phyloP scores from a whole-genome alignment of 1,284 basidiomycete genomes.

The Polyporus tsugae region DNA sequence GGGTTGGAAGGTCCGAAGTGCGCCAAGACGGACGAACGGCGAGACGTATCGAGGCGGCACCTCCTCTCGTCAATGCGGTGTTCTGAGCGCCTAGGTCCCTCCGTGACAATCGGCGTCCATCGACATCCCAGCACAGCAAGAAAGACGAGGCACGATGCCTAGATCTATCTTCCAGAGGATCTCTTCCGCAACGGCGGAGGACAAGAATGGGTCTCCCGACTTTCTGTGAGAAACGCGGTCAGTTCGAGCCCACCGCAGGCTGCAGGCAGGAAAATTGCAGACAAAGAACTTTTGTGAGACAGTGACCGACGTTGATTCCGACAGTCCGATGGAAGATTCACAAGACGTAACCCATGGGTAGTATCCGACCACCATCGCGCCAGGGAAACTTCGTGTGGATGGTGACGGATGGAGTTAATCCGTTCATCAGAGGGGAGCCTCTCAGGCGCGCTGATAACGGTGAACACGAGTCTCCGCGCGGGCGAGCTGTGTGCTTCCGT shows the following conservation, averaged over 20 bases:
- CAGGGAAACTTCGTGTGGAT: not conserved
- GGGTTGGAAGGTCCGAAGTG: constrained; percentile 14
- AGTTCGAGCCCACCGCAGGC: not conserved
- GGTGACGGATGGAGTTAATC: not conserved
- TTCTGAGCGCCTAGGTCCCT: constrained; percentile 22
- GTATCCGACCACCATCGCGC: constrained; percentile 2
- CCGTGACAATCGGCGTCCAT: constrained; percentile 31
- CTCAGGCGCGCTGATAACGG: not conserved
- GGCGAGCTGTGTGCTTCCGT: not conserved
- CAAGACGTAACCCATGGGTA: constrained; percentile 5
- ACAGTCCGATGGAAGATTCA: constrained; percentile 3
- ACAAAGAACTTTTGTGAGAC: not conserved
- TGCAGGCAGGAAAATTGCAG: constrained; percentile 4
- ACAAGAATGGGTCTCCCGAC: not conserved
- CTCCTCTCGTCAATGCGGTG: constrained; percentile 17
- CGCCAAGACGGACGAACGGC: constrained; percentile 7
- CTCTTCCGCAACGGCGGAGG: not conserved
- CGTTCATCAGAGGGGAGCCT: not conserved
- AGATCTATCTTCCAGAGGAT: constrained; percentile 1
- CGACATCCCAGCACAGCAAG: constrained; percentile 23
- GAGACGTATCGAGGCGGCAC: constrained; percentile 23
- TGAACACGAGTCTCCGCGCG: constrained; percentile 4
- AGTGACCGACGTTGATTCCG: not conserved
- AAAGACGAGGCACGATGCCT: constrained; percentile 1
- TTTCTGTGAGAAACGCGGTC: not conserved